Evolutionary conservation across 1,284 basidiomycete species (phyloP).

Genomic region (Volvariella surrecta): DNA sequence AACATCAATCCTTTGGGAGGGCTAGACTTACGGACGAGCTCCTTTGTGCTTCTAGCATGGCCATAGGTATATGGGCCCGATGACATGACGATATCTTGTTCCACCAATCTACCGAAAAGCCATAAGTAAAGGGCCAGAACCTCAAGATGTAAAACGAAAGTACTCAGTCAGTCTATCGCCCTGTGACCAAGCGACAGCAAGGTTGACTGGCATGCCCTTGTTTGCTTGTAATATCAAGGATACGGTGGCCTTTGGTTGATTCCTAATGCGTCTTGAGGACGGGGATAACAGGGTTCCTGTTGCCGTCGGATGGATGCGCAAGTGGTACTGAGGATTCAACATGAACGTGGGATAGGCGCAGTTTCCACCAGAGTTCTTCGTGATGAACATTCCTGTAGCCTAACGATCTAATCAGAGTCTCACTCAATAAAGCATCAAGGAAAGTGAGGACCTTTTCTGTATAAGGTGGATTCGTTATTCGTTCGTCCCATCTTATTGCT

Average conservation of each 20-base stretch:
- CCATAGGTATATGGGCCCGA: constrained; percentile 84
- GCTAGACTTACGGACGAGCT: constrained; percentile 45
- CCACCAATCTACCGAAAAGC: constrained; percentile 33
- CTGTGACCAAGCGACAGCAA: constrained; percentile 68
- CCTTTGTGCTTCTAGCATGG: constrained; percentile 46
- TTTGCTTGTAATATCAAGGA: constrained; percentile 48
- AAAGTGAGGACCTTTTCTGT: constrained; percentile 26
- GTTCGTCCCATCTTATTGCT: constrained; percentile 42
- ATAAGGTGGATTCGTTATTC: constrained; percentile 29
- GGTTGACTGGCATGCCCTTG: constrained; percentile 68
- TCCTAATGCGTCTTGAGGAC: constrained; percentile 10
- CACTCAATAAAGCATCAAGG: constrained; percentile 9
- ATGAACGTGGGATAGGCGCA: constrained; percentile 74
- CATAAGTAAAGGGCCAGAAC: constrained; percentile 1
- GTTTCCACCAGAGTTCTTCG: constrained; percentile 79
- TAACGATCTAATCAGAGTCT: constrained; percentile 18
- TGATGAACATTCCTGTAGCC: constrained; percentile 58
- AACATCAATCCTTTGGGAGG: neutral
- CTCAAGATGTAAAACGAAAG: constrained; percentile 17
- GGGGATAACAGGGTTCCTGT: neutral
- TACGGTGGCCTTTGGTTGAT: constrained; percentile 30
- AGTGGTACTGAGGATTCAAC: constrained; percentile 83
- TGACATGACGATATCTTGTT: constrained; percentile 62
- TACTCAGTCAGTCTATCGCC: constrained; percentile 72
- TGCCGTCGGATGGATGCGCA: constrained; percentile 38